Evolutionary conservation across 2,329 filamentous ascomycete species (phyloP).

Genomic region (Cercospora brassicicola): DNA sequence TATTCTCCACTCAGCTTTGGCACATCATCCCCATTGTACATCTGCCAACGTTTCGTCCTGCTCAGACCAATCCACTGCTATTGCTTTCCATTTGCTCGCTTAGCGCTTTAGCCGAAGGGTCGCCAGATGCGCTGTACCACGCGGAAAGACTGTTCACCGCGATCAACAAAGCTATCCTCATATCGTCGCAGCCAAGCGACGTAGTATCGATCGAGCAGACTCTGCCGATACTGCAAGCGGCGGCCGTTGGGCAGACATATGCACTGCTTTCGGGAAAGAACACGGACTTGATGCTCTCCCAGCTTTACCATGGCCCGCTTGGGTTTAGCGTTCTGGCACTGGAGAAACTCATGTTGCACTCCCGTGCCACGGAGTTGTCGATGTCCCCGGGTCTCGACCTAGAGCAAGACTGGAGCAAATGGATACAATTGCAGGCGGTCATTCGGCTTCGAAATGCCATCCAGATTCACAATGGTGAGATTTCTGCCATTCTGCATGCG

Average conservation of each 20-base stretch:
- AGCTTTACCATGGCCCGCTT: neutral
- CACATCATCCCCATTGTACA: neutral
- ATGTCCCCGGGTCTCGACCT: neutral
- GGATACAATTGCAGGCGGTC: neutral
- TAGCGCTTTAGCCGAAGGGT: neutral
- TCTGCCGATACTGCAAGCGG: neutral
- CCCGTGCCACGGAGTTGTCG: neutral
- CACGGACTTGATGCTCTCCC: neutral
- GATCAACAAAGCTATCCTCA: neutral
- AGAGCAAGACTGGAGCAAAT: neutral
- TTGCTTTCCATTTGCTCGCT: neutral
- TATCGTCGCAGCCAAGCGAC: neutral
- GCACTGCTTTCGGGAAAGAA: neutral
- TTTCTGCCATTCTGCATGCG: neutral
- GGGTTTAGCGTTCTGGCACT: neutral
- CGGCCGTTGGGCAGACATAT: neutral
- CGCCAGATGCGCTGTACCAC: neutral
- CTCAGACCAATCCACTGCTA: neutral
- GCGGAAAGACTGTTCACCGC: neutral
- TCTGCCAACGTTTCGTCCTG: neutral
- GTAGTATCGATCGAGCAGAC: neutral
- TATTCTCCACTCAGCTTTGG: neutral
- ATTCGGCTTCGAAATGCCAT: neutral
- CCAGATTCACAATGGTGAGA: neutral
- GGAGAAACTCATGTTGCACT: neutral